phyloP scores from a whole-genome alignment of 78 protist species.

The Bodo saltans region DNA sequence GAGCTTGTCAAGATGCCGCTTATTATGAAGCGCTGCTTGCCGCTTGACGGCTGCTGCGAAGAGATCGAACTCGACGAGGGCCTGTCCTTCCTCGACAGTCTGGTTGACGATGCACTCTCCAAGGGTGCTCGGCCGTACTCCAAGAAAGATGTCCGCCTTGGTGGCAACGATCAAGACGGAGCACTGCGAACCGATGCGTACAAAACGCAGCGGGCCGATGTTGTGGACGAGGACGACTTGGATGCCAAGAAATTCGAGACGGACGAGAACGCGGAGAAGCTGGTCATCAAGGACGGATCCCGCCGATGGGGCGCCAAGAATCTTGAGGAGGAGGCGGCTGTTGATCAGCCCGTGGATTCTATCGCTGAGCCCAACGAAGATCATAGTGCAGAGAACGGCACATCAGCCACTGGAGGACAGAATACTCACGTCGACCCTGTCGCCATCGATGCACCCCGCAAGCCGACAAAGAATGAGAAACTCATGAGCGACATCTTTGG shows the following conservation, averaged over 20 bases:
- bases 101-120: slow-evolving; percentile 25
- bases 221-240: not conserved
- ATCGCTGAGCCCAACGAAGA: not conserved
- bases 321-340: not conserved
- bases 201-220: not conserved
- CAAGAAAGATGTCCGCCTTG: not conserved
- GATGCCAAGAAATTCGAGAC: not conserved
- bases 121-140: slow-evolving; percentile 38
- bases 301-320: not conserved
- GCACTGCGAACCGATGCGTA: not conserved
- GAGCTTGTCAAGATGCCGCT: not conserved
- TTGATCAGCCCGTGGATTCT: not conserved
- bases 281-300: not conserved
- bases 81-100: slow-evolving; percentile 51
- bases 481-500: not conserved
- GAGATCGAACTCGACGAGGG: slow-evolving; percentile 57
- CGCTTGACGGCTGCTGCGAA: slow-evolving; percentile 63
- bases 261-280: not conserved
- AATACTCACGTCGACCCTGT: not conserved
- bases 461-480: not conserved
- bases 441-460: not conserved
- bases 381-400: not conserved
- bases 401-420: not conserved
- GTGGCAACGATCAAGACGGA: not conserved
- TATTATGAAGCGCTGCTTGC: slow-evolving; percentile 42